A percentile compares a stretch with the other conserved stretches of the same genome.
These are phyloP conservation scores for Dissophora ornata DNA, from an alignment of 192 early-diverging fungal genomes.

Conservation along the genomic window DNA sequence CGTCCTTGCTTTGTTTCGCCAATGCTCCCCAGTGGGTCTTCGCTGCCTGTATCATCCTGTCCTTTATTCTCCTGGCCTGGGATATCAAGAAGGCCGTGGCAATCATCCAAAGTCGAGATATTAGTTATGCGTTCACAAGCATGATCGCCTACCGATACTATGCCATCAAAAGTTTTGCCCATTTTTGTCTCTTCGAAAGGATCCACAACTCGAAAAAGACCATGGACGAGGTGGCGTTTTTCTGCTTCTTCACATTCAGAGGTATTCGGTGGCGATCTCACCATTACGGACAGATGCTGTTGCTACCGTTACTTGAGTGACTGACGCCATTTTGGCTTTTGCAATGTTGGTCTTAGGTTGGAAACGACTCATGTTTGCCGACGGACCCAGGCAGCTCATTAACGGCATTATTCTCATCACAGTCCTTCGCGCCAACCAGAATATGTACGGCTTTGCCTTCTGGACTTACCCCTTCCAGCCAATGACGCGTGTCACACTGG, in stretches of 20 bases:
- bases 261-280: no score
- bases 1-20: not conserved
- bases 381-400: conserved; percentile 84
- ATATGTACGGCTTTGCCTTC: not conserved
- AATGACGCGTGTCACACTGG: conserved; percentile 18
- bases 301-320: not conserved
- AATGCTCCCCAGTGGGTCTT: conserved; percentile 56
- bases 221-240: conserved; percentile 80
- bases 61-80: conserved; percentile 75
- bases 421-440: conserved; percentile 8
- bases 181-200: conserved; percentile 84
- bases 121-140: conserved; percentile 80
- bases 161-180: conserved; percentile 77
- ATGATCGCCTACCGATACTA: conserved; percentile 82
- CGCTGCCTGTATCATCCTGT: conserved; percentile 74
- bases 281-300: not conserved
- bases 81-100: conserved; percentile 77
- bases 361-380: conserved; percentile 86
- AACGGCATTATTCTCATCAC: conserved; percentile 63
- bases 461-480: not conserved
- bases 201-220: conserved; percentile 71
- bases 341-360: conserved; percentile 62
- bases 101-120: conserved; percentile 77
- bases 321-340: not conserved
- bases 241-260: conserved; percentile 85